Evolutionary conservation across 2,329 filamentous ascomycete species (phyloP), one percentile per base, ranked within the genome.

Genomic region (Xylariaceae sp.): DNA sequence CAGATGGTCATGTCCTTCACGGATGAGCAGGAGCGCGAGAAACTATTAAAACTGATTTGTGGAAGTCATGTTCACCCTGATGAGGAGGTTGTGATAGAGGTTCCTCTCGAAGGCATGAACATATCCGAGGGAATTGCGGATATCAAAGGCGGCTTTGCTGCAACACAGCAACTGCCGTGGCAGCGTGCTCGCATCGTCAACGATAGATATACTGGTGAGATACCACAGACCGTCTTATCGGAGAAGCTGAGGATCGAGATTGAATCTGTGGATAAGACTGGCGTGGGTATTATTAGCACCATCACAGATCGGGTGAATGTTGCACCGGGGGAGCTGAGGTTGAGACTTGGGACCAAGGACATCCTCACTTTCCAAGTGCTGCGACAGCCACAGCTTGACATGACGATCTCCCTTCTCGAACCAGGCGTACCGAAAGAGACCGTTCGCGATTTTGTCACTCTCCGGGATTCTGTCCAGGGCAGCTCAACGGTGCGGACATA

Each of bases 271-370:
- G 84, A 86, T 49, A 67, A 64, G 53, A 60, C 60, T 16, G 66
- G 66, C 21, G 60, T 63, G 36, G 66, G 67, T 5, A 64, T 70
- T 18, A 61, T 68, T 61, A 89, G 90, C 46, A 89, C 85, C 40
- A 76, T 95, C 15, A 89, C 88, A 1, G 92, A 96, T 71, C 83
- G 91, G 36, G 78, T 96, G 65, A 95, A 95, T 62, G 77, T 95
- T 63, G 85, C 79, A 1, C 85, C 86, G 10, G 87, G 87, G n/a
- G 87, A 90, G 70, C 68, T 90, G 61, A 82, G 83, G 62, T 68
- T 91, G 46, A 78, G 82, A 29, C 74, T 90, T 32, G 83, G 87
- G 60, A 80, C 86, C 30, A 76, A 78, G 51, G 79, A 83, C 49
- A 77, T 78, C 19, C 83, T 82, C 47, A 74, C 83, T 13, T 71